Conservation (phyloP, 352 stramenopile genomes). For the Phytophthora pini region DNA sequence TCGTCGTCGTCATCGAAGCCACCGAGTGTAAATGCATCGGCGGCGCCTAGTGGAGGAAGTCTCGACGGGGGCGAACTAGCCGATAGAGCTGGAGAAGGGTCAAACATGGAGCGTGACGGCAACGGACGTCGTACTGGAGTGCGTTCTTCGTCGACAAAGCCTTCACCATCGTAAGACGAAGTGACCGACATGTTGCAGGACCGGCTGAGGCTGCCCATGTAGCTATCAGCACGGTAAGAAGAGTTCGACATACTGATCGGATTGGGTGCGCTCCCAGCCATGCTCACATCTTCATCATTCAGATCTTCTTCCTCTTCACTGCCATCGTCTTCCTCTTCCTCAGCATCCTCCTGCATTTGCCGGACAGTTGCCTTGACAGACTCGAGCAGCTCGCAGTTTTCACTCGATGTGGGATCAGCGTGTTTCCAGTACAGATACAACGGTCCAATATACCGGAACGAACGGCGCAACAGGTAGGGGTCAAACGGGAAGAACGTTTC, state of each 20-base stretch:
- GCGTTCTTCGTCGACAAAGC: slow-evolving; percentile 51
- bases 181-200: slow-evolving; percentile 63
- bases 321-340: slow-evolving; percentile 44
- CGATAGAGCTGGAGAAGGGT: slow-evolving; percentile 70
- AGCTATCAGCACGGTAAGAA: slow-evolving; percentile 52
- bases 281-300: slow-evolving; percentile 63
- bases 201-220: slow-evolving; percentile 57
- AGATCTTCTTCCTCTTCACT: slow-evolving; percentile 57
- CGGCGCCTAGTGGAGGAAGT: slow-evolving; percentile 58
- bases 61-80: slow-evolving; percentile 72
- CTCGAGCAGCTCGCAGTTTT: slow-evolving; percentile 71
- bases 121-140: slow-evolving; percentile 34
- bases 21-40: slow-evolving; percentile 62
- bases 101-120: slow-evolving; percentile 60
- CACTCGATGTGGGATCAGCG: slow-evolving; percentile 75
- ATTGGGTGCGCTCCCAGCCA: slow-evolving; percentile 56
- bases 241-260: slow-evolving; percentile 20
- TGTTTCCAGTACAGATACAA: slow-evolving; percentile 96
- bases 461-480: slow-evolving; percentile 95
- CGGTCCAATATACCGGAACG: slow-evolving; percentile 92
- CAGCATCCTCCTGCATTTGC: slow-evolving; percentile 57
- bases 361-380: slow-evolving; percentile 69
- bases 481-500: slow-evolving; percentile 98
- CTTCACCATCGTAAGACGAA: slow-evolving; percentile 60
- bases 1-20: slow-evolving; percentile 73